phyloP scores from a whole-genome alignment of 1,284 basidiomycete species.

The Leccinum discolor region DNA sequence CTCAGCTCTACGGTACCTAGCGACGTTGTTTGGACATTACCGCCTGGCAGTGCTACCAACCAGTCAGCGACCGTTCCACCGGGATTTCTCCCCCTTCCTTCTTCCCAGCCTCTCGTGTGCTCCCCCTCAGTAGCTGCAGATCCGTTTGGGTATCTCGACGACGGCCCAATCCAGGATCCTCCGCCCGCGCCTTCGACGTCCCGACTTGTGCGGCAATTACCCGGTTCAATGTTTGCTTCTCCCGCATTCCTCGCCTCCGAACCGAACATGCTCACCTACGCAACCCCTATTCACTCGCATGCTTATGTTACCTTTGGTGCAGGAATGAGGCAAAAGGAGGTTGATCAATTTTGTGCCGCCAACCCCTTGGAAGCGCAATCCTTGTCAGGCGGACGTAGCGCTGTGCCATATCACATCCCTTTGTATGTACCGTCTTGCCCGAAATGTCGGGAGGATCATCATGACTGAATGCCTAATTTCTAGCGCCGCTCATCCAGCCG shows the following conservation, averaged over 20 bases:
- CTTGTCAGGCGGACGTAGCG: conserved; percentile 44
- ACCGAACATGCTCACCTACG: conserved; percentile 41
- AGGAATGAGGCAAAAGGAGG: conserved; percentile 78
- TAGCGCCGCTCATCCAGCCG: conserved; percentile 75
- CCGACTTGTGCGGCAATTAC: conserved; percentile 34
- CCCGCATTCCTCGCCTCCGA: conserved; percentile 37
- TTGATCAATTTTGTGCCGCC: conserved; percentile 74
- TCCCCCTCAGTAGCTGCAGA: conserved; percentile 30
- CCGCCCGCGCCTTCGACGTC: conserved; percentile 26
- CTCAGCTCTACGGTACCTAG: not conserved
- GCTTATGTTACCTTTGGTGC: conserved; percentile 84
- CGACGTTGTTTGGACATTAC: not conserved
- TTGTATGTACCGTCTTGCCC: conserved; percentile 51
- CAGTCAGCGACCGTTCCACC: not conserved
- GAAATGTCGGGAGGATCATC: not conserved
- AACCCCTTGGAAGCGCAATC: conserved; percentile 67
- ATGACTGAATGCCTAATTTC: conserved; percentile 6
- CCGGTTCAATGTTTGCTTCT: conserved; percentile 35
- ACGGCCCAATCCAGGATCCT: conserved; percentile 28
- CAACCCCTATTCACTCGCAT: conserved; percentile 61
- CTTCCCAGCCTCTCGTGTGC: not conserved
- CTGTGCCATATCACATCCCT: conserved; percentile 84
- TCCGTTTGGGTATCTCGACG: conserved; percentile 57
- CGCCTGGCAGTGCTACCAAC: not conserved
- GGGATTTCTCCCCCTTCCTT: not conserved